A percentile compares a stretch with the other conserved stretches of the same genome.
phyloP scores from a whole-genome alignment of 805 yeast genomes.

The Ogataea trehalophila region DNA sequence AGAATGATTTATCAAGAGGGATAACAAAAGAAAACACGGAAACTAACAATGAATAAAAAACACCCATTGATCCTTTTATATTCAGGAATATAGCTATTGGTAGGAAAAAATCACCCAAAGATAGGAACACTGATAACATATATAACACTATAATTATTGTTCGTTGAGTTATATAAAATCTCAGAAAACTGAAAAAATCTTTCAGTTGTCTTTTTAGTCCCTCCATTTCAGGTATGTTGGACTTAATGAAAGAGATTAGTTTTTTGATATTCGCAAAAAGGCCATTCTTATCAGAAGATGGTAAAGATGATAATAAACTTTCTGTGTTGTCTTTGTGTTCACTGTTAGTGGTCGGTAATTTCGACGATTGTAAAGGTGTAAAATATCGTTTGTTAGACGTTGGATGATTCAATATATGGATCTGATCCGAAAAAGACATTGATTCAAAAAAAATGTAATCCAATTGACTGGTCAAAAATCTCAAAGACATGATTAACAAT shows the following conservation, averaged over 20 bases:
- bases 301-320: too few species aligned
- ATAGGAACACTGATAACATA: too few species aligned
- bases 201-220: too few species aligned
- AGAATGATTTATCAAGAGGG: slow-evolving; percentile 33
- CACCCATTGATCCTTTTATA: slow-evolving; percentile 42
- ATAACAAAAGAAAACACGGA: slow-evolving; percentile 32
- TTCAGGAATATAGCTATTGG: slow-evolving; percentile 40
- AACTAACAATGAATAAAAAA: slow-evolving; percentile 37
- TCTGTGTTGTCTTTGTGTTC: too few species aligned
- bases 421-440: slow-evolving; percentile 35
- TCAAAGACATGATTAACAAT: slow-evolving; percentile 33
- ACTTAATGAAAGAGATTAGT: too few species aligned
- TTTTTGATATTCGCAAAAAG: too few species aligned
- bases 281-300: too few species aligned
- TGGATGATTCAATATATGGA: slow-evolving; percentile 36
- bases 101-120: slow-evolving; percentile 38
- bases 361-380: slow-evolving; percentile 1
- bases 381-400: slow-evolving; percentile 20
- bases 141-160: slow-evolving; percentile 29
- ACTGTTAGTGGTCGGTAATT: too few species aligned
- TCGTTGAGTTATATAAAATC: slow-evolving; percentile 25
- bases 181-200: slow-evolving; percentile 20
- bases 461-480: slow-evolving; percentile 34
- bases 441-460: slow-evolving; percentile 38
- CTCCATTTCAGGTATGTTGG: too few species aligned